phyloP scores from a whole-genome alignment of 2,329 filamentous ascomycete genomes.

The Elsinoe ampelina region DNA sequence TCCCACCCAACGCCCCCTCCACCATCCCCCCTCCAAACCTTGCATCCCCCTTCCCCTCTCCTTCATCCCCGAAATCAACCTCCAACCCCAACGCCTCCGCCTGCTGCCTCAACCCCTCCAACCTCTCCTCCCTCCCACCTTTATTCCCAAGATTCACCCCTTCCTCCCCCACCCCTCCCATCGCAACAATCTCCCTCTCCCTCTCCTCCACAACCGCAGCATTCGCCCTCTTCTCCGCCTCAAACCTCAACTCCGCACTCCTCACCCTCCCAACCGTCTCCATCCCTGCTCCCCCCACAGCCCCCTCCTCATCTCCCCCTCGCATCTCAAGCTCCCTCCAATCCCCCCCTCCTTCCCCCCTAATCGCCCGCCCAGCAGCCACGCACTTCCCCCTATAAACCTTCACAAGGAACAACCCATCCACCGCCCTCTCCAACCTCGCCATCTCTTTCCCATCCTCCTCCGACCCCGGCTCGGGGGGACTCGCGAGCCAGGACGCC shows the following conservation, averaged over 20 bases:
- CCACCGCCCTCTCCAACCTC: conserved; percentile 36
- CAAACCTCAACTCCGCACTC: conserved; percentile 14
- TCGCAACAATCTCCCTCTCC: conserved; percentile 9
- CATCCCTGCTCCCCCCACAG: conserved; percentile 28
- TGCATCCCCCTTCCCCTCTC: neutral
- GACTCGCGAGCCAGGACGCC: conserved; percentile 37
- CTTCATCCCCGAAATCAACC: neutral
- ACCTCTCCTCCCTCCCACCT: neutral
- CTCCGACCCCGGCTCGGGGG: conserved; percentile 31
- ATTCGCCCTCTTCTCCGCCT: conserved; percentile 8
- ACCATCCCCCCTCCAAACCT: conserved; percentile 17
- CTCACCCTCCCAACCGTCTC: conserved; percentile 13
- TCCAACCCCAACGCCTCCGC: conserved; percentile 8
- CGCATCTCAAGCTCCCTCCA: conserved; percentile 14
- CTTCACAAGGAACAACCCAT: conserved; percentile 41
- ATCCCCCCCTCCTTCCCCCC: conserved; percentile 13
- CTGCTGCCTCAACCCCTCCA: conserved; percentile 12
- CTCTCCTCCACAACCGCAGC: neutral
- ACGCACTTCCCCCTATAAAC: conserved; percentile 36
- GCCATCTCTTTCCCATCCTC: conserved; percentile 36
- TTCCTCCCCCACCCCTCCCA: conserved; percentile 7
- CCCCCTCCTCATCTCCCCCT: conserved; percentile 19
- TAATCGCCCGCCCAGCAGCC: conserved; percentile 20
- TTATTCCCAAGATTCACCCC: conserved; percentile 8
- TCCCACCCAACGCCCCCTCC: conserved; percentile 29